Conservation (phyloP, 805 yeast species). For the Kodamaea kakaduensis region DNA sequence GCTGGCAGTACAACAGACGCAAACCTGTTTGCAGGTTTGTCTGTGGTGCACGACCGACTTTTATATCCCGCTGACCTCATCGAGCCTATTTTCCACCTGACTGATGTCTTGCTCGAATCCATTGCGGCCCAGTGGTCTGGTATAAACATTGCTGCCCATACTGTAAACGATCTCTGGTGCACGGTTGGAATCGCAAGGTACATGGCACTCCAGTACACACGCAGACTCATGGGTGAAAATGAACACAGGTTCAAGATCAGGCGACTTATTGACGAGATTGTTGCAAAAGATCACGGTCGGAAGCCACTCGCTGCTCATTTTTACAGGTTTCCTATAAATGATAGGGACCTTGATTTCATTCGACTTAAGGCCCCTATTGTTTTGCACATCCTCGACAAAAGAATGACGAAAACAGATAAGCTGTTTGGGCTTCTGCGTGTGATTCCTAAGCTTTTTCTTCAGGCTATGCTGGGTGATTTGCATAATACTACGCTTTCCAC, state of each 20-base stretch:
- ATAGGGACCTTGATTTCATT: conserved; percentile 62
- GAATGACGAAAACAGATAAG: conserved; percentile 95
- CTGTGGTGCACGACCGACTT: conserved; percentile 55
- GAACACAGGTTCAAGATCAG: conserved; percentile 74
- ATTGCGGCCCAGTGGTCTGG: conserved; percentile 93
- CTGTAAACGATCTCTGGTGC: conserved; percentile 83
- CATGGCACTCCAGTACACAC: conserved; percentile 73
- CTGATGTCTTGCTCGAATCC: conserved; percentile 64
- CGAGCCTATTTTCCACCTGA: conserved; percentile 71
- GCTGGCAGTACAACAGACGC: conserved; percentile 46
- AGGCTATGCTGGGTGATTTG: conserved; percentile 93
- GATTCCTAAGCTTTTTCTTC: conserved; percentile 83
- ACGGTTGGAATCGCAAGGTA: conserved; percentile 78
- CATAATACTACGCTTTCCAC: conserved; percentile 74
- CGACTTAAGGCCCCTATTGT: conserved; percentile 83
- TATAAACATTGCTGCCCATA: conserved; percentile 77
- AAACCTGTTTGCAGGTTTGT: conserved; percentile 70
- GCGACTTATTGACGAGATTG: conserved; percentile 57
- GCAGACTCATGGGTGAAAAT: conserved; percentile 74
- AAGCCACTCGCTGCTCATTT: conserved; percentile 77
- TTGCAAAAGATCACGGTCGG: conserved; percentile 70
- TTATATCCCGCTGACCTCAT: conserved; percentile 70
- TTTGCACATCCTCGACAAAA: conserved; percentile 73
- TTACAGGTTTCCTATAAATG: conserved; percentile 59
- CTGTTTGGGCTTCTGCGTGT: conserved; percentile 90